Conservation (phyloP, 352 stramenopile genomes). For the Phytophthora ohioensis region DNA sequence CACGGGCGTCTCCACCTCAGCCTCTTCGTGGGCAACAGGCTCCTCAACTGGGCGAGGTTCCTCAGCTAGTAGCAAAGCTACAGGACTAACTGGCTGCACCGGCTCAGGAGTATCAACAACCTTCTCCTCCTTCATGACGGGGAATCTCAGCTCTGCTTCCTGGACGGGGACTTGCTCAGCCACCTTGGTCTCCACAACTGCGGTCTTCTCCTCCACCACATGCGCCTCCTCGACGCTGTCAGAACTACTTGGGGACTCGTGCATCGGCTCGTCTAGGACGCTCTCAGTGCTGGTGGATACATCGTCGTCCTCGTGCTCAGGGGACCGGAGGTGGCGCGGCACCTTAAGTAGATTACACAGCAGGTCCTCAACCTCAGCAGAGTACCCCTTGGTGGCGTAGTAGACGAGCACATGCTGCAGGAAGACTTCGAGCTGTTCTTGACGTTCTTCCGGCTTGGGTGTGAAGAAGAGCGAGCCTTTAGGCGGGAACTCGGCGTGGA, state of each 20-base stretch:
- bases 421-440: constrained; percentile 72
- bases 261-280: constrained; percentile 39
- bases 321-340: constrained; percentile 42
- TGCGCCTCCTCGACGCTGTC: constrained; percentile 13
- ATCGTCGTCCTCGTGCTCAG: constrained; percentile 41
- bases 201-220: constrained; percentile 12
- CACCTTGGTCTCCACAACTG: constrained; percentile 9
- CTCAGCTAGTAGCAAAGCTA: constrained; percentile 8
- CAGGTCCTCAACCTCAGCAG: constrained; percentile 48
- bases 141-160: background rate
- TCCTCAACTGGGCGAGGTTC: constrained; percentile 17
- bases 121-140: constrained; percentile 25
- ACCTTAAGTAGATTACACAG: constrained; percentile 71
- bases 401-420: constrained; percentile 57
- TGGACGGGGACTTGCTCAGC: constrained; percentile 7
- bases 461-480: constrained; percentile 77
- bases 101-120: constrained; percentile 10
- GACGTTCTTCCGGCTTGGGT: constrained; percentile 60
- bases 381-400: constrained; percentile 40
- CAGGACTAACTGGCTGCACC: constrained; percentile 9
- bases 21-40: constrained; percentile 20
- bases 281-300: constrained; percentile 50
- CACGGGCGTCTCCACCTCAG: constrained; percentile 15
- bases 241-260: constrained; percentile 23
- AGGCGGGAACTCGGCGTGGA: constrained; percentile 68